Base-by-base conservation (phyloP, 257 asterid species). In the Penstemon davidsonii region DNA sequence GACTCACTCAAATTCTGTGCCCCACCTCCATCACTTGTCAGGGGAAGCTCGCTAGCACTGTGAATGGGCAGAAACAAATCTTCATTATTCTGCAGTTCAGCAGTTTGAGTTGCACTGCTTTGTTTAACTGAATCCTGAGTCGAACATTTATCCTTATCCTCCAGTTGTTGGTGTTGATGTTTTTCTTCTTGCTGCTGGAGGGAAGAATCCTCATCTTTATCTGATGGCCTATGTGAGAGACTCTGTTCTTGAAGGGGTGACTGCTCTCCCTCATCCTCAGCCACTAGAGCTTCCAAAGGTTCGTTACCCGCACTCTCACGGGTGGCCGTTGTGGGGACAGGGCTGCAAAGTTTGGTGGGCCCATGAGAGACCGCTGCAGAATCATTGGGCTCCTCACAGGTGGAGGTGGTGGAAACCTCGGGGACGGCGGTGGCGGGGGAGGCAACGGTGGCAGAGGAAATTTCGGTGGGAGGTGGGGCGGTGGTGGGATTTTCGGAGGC, bases 401-500 rank as follows among this genome's bases (percentile, higher is more conserved):
- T 3, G 62, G 73, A 10, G 55, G 66, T 8, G 13, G 42, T 10
- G 71, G 77, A 36, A 66, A 50, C 63, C 66, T 51, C 76, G 19
- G 69, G 33, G 33, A 25, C 71, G 25, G 61, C 55, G 12, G 80
- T 15, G 38, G 78, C 33, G 36, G 58, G 11, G 46, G 73, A n/a
- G 68, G 72, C 47, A 12, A 40, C 54, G 41, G 74, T 5, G 45
- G 70, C 9, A 12, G 81, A 68, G 56, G 76, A 49, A 56, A 65
- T 75, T 57, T 66, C 53, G 53, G 36, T 13, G 49, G 46, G 51
- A 3, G 65, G 18, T 36, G 78, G 25, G 58, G 67, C 11, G 70
- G 68, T n/a, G 62, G 76, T 49, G 69, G 75, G 69, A 55, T 64
- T 49, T 7, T 39, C 59, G 45, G 66, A 33, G 66, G 72, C 11